Evolutionary conservation across 805 yeast genomes (phyloP).

Genomic region (Candida jianshihensis): DNA sequence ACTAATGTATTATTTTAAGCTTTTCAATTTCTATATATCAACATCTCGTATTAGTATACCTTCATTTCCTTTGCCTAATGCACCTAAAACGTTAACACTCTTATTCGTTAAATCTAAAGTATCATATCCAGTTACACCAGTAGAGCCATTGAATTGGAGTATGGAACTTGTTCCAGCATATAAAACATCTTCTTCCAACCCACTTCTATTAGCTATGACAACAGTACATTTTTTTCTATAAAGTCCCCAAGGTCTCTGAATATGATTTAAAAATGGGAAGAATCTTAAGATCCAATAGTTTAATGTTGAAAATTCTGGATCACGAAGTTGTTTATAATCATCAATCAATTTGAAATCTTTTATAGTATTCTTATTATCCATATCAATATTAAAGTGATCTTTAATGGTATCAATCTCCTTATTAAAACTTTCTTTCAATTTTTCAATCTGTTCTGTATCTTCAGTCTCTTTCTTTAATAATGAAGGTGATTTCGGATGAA

Average conservation of each 20-base stretch:
- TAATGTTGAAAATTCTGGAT: slow-evolving; percentile 43
- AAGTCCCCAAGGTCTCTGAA: slow-evolving; percentile 4
- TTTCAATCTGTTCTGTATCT: slow-evolving; percentile 10
- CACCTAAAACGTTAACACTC: slow-evolving; percentile 48
- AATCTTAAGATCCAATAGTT: slow-evolving; percentile 74
- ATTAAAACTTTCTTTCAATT: slow-evolving; percentile 5
- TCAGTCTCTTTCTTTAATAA: slow-evolving; percentile 18
- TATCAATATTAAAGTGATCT: slow-evolving; percentile 11
- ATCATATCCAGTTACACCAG: slow-evolving; percentile 18
- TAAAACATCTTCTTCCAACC: slow-evolving; percentile 62
- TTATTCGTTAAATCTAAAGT: slow-evolving; percentile 35
- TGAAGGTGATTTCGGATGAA: slow-evolving; percentile 43
- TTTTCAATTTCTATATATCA: slow-evolving; percentile 19
- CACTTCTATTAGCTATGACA: slow-evolving; percentile 65
- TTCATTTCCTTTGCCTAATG: slow-evolving; percentile 56
- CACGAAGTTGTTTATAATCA: slow-evolving; percentile 23
- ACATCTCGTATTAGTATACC: slow-evolving; percentile 59
- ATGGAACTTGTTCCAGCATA: slow-evolving; percentile 65
- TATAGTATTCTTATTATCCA: slow-evolving; percentile 1
- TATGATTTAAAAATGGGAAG: slow-evolving; percentile 48
- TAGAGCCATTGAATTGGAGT: slow-evolving; percentile 42
- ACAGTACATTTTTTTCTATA: slow-evolving; percentile 27
- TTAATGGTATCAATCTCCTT: slow-evolving; percentile 12
- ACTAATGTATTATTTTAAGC: neutral
- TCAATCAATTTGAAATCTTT: slow-evolving; percentile 9